phyloP scores from a whole-genome alignment of 345 rosid genomes.

The Ceriops decandra region DNA sequence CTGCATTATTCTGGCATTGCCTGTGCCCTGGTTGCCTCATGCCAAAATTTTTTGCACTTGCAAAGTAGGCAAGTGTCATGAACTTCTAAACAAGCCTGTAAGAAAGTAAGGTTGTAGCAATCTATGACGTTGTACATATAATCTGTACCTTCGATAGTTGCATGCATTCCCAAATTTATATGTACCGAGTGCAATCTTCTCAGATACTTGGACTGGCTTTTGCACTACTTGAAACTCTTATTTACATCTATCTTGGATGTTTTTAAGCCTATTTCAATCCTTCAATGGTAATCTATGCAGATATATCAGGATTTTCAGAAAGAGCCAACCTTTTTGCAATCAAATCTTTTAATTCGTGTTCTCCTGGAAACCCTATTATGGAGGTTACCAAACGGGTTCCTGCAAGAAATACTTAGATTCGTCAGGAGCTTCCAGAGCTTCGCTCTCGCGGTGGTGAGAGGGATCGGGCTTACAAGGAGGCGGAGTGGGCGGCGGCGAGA shows the following conservation, averaged over 20 bases:
- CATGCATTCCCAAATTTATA: background rate
- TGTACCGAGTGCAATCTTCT: background rate
- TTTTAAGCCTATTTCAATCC: too few species aligned
- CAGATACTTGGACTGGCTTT: background rate
- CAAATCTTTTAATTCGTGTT: constrained; percentile 72
- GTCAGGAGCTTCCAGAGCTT: too few species aligned
- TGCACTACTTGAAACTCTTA: background rate
- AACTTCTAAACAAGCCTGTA: too few species aligned
- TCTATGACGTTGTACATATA: too few species aligned
- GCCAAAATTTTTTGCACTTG: too few species aligned
- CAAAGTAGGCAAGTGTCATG: too few species aligned
- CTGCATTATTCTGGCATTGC: too few species aligned
- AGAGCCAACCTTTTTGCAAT: constrained; percentile 44
- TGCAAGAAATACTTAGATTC: constrained; percentile 16
- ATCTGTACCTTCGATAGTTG: background rate
- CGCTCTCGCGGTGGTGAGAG: constrained; percentile 31
- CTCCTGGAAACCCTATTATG: constrained; percentile 60
- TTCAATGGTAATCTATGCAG: background rate
- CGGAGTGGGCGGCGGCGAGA: constrained; percentile 38
- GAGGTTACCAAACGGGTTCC: constrained; percentile 21
- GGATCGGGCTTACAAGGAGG: constrained; percentile 37
- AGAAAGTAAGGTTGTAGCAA: too few species aligned
- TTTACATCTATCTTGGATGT: too few species aligned
- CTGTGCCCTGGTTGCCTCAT: too few species aligned
- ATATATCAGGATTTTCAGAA: constrained; percentile 26